A percentile compares a stretch with the other conserved stretches of the same genome.
phyloP scores from a whole-genome alignment of 306 rosid genomes.

The Hylodesmum podocarpum region DNA sequence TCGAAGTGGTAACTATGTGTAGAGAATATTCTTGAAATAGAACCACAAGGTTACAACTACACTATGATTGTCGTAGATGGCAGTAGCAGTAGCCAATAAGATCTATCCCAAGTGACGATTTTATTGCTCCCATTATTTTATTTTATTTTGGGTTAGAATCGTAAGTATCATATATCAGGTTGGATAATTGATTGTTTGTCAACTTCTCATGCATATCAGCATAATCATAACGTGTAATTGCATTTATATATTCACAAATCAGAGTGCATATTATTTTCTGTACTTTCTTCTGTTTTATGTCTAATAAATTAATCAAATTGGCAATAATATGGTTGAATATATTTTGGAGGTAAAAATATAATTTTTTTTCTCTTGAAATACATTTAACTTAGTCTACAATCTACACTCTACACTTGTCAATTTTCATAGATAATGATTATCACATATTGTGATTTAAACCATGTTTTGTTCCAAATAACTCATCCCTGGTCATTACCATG shows the following conservation, averaged over 20 bases:
- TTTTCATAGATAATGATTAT: neutral
- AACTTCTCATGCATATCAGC: constrained; percentile 16
- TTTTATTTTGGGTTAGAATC: neutral
- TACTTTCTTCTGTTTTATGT: constrained; percentile 13
- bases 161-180: neutral
- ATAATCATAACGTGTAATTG: neutral
- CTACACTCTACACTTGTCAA: neutral
- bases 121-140: neutral
- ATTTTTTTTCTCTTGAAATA: neutral
- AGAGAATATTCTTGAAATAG: neutral
- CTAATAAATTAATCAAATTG: neutral
- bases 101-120: neutral
- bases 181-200: neutral
- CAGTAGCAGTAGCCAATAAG: no score
- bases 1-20: neutral
- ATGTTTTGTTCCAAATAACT: neutral
- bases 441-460: neutral
- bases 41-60: neutral
- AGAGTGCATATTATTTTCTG: neutral
- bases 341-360: neutral
- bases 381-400: no score
- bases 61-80: neutral
- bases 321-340: neutral
- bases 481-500: neutral
- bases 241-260: constrained; percentile 6